phyloP scores from a whole-genome alignment of 2,329 filamentous ascomycete species.

The Talaromyces sp. region DNA sequence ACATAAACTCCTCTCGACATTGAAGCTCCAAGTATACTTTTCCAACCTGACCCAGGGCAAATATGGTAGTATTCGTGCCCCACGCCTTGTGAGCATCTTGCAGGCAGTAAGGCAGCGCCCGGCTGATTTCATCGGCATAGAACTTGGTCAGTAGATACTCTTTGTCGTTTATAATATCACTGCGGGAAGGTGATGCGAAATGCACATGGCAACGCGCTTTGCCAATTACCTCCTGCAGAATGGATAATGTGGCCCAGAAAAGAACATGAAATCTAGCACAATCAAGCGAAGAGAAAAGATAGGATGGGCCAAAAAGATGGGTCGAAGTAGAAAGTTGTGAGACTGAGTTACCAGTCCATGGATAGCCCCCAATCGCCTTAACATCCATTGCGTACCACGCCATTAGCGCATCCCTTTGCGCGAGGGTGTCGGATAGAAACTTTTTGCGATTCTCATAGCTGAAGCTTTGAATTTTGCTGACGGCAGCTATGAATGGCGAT shows the following conservation, averaged over 20 bases:
- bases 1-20: slow-evolving; percentile 5
- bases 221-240: slow-evolving; percentile 6
- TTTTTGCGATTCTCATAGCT: not conserved
- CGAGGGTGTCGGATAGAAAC: slow-evolving; percentile 1
- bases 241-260: slow-evolving; percentile 8
- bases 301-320: slow-evolving; percentile 7
- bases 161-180: not conserved
- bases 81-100: slow-evolving; percentile 5
- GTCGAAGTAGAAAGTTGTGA: not conserved
- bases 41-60: slow-evolving; percentile 3
- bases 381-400: slow-evolving; percentile 3
- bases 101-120: slow-evolving; percentile 6
- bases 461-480: not conserved
- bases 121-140: slow-evolving; percentile 9
- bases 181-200: not conserved
- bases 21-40: slow-evolving; percentile 8
- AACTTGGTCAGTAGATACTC: slow-evolving; percentile 8
- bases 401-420: slow-evolving; percentile 2
- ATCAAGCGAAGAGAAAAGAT: slow-evolving; percentile 7
- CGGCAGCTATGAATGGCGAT: not conserved
- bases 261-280: slow-evolving; percentile 4
- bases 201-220: not conserved
- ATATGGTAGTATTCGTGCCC: slow-evolving; percentile 2
- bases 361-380: not conserved
- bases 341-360: not conserved